Evolutionary conservation across 768 basidiomycete species (phyloP), one percentile per base, ranked within the genome.

Genomic region (Lentinula raphanica): DNA sequence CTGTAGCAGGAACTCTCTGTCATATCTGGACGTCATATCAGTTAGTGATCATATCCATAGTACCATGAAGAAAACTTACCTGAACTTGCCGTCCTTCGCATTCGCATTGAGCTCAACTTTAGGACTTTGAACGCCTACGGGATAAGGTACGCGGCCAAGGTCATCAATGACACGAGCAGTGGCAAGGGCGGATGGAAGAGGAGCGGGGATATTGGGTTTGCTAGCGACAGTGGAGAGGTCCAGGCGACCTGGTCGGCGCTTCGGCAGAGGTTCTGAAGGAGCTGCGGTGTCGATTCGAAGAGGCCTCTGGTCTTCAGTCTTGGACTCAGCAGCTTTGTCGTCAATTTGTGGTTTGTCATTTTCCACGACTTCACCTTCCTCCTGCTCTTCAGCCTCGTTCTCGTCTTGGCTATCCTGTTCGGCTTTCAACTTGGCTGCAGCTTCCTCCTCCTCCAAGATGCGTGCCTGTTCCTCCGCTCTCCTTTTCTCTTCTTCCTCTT

Each of bases 1-100:
- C 69, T 99, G 96, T 59, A 99, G 74, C 25, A 99, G 81, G 85
- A 99, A 99, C 19, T 95, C 93, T 35, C 95, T 93, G 70, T 98
- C 94, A 69, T 99, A 99, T 66, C 96, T 93, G 60, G 23, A 35
- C 49, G 25, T 57, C 13, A 29, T 27, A 40, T 19, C 27, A 36
- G 50, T 19, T 21, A 11, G 56, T 3, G 39, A n/a, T n/a, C n/a
- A n/a, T 40, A 36, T 31, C 17, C 27, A 49, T 8, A 31, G 53
- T 60, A 57, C 29, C 23, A 45, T 28, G 23, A 38, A 27, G 1
- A 35, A 5, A 21, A 23, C 44, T 48, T 32, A 91, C 92, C 87
- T 84, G 78, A 93, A 96, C 72, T 93, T 95, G 65, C 94, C 94
- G 57, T 92, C 85, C 72, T 87, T 84, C 6, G 87, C 88, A 60